Evolutionary conservation across 2,329 filamentous ascomycete genomes (phyloP), one percentile per base, ranked within the genome.

Genomic region (Penicillium sp.): DNA sequence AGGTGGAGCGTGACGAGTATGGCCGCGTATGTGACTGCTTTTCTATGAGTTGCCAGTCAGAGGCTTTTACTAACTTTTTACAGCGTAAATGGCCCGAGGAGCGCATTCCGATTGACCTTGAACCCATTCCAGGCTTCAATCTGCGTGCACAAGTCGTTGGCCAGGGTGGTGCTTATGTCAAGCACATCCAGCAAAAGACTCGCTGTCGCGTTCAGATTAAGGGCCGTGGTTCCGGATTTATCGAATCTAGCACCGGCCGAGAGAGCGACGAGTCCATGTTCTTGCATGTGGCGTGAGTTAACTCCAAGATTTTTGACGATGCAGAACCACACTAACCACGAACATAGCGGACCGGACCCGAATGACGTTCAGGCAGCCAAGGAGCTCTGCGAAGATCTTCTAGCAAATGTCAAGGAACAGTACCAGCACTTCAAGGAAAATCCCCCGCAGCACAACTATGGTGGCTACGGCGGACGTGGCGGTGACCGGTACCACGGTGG

Each of bases 51-150:
- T 23, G 11, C 21, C 21, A 7, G 21, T 7, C 21, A 23, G 21
- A 23, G 21, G 7, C 11, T 11, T 23, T 23, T 23, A n/a, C 57
- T 60, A 49, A 62, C 41, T 13, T 11, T 15, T 7, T 40, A 37
- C 36, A 94, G 88, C 88, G 90, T 54, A 98, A 97, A 87, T 98
- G 93, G 93, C 91, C 93, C 1, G 93, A 97, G 62, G 89, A 96
- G 70, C 88, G 86, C 57, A 94, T 98, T 34, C 84, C 88, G 1
- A 90, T 98, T 54, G 81, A 83, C 48, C 81, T 98, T 41, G 93
- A 97, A 55, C 87, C 91, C 0, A 81, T 97, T 37, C 87, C 84
- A 16, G 93, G 93, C 14, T 98, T 98, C 71, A 98, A 98, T 61
- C 75, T 98, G 33, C 86, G 93, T 49, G 93, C 93, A 36, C 90